These are phyloP conservation scores for Sclerotinia trifoliorum DNA, from an alignment of 2,329 filamentous ascomycete genomes.

Conservation along the genomic window DNA sequence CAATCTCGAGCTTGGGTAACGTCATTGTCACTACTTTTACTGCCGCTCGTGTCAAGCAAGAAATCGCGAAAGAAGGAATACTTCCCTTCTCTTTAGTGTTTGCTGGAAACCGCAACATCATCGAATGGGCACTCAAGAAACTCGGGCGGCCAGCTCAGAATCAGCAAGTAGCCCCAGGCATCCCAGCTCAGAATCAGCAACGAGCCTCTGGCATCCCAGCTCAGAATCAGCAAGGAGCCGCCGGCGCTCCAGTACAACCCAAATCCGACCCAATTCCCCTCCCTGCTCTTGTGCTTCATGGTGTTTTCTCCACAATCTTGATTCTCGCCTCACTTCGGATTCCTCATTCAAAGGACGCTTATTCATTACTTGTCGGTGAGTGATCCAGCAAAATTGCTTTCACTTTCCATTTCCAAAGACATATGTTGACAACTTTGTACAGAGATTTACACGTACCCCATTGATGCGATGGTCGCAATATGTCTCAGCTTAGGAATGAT, in stretches of 20 bases:
- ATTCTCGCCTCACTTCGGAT: slow-evolving; percentile 22
- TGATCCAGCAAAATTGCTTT: not conserved
- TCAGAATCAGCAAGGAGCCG: slow-evolving; percentile 32
- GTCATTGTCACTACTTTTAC: slow-evolving; percentile 58
- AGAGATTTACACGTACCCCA: slow-evolving; percentile 44
- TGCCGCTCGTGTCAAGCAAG: slow-evolving; percentile 56
- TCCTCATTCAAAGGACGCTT: slow-evolving; percentile 19
- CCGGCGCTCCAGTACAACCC: slow-evolving; percentile 26
- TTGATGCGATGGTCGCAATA: slow-evolving; percentile 39
- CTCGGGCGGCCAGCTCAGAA: slow-evolving; percentile 26
- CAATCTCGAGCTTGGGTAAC: slow-evolving; percentile 48
- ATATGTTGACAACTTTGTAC: slow-evolving; percentile 37
- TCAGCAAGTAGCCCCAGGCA: slow-evolving; percentile 34
- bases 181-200: slow-evolving; percentile 13
- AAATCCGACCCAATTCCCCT: slow-evolving; percentile 14
- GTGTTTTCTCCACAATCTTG: slow-evolving; percentile 25
- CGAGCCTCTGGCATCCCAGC: slow-evolving; percentile 36
- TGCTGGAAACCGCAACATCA: slow-evolving; percentile 47
- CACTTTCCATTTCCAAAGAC: not conserved
- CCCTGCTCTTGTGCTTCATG: slow-evolving; percentile 33
- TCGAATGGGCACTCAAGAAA: slow-evolving; percentile 35
- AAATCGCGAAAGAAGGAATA: slow-evolving; percentile 59
- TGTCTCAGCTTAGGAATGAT: slow-evolving; percentile 27
- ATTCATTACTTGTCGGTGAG: slow-evolving; percentile 20
- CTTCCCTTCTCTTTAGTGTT: slow-evolving; percentile 43